These are phyloP conservation scores for Knufia petricola DNA, from an alignment of 2,329 filamentous ascomycete species.

Conservation along the genomic window DNA sequence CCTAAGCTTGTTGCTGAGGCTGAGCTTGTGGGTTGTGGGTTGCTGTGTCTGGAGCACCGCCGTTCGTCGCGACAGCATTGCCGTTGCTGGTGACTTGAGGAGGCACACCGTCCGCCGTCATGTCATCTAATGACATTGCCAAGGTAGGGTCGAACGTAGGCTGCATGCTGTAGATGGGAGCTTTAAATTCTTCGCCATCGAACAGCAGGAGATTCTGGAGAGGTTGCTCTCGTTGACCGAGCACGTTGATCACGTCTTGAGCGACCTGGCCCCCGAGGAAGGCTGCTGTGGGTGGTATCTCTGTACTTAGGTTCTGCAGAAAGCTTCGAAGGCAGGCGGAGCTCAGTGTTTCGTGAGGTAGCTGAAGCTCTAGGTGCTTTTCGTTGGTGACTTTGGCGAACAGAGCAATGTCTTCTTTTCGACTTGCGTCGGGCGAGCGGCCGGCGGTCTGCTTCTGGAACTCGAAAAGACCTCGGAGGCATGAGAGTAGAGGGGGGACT, in stretches of 20 bases:
- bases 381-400: slow-evolving; percentile 72
- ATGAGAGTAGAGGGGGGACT: slow-evolving; percentile 77
- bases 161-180: slow-evolving; percentile 72
- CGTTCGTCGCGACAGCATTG: background rate
- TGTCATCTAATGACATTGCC: slow-evolving; percentile 16
- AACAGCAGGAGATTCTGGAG: slow-evolving; percentile 93
- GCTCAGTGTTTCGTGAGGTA: slow-evolving; percentile 57
- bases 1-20: background rate
- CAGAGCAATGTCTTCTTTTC: slow-evolving; percentile 56
- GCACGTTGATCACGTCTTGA: slow-evolving; percentile 94
- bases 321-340: slow-evolving; percentile 72
- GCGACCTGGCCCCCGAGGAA: slow-evolving; percentile 84
- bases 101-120: background rate
- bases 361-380: slow-evolving; percentile 64
- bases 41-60: background rate
- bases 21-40: background rate
- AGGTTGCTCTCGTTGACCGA: slow-evolving; percentile 83
- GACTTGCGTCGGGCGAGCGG: slow-evolving; percentile 46
- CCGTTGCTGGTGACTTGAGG: background rate
- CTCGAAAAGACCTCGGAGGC: slow-evolving; percentile 81
- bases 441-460: slow-evolving; percentile 56
- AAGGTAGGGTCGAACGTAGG: slow-evolving; percentile 42
- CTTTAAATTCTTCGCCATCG: slow-evolving; percentile 71
- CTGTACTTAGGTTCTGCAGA: slow-evolving; percentile 72
- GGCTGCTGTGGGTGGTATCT: slow-evolving; percentile 77